Evolutionary conservation across 306 rosid genomes (phyloP).

Genomic region (Prunus armeniaca): DNA sequence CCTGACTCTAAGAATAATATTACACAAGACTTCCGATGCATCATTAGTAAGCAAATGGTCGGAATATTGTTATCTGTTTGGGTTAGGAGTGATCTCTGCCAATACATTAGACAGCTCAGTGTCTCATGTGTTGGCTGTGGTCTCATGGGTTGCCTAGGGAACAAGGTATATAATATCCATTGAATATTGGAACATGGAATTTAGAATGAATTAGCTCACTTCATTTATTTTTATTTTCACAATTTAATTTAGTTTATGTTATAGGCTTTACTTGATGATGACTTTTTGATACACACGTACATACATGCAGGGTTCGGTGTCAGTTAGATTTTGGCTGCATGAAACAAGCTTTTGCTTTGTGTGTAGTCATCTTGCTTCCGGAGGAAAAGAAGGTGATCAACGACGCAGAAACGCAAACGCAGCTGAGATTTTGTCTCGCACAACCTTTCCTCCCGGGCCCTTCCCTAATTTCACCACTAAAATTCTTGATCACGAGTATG

Average conservation of each 20-base stretch:
- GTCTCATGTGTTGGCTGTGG: constrained; percentile 69
- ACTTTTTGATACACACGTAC: background rate
- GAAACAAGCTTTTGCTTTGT: constrained; percentile 66
- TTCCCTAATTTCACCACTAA: constrained; percentile 37
- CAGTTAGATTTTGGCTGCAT: constrained; percentile 55
- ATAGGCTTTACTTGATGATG: background rate
- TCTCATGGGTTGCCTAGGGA: constrained; percentile 58
- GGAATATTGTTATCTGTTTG: constrained; percentile 59
- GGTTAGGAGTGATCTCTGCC: constrained; percentile 42
- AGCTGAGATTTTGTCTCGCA: constrained; percentile 49
- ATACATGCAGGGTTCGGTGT: constrained; percentile 53
- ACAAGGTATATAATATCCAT: constrained; percentile 43
- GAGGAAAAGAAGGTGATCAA: constrained; percentile 51
- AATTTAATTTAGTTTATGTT: background rate
- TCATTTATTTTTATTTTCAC: background rate
- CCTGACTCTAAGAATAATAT: background rate
- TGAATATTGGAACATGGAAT: background rate
- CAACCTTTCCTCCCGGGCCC: constrained; percentile 49
- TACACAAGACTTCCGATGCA: constrained; percentile 41
- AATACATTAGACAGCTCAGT: constrained; percentile 49
- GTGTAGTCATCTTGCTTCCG: constrained; percentile 71
- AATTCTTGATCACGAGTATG: background rate
- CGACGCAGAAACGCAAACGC: constrained; percentile 50
- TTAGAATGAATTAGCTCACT: background rate
- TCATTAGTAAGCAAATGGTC: constrained; percentile 67